Evolutionary conservation across 2,329 filamentous ascomycete species (phyloP).

Genomic region (Diaporthe australafricana): DNA sequence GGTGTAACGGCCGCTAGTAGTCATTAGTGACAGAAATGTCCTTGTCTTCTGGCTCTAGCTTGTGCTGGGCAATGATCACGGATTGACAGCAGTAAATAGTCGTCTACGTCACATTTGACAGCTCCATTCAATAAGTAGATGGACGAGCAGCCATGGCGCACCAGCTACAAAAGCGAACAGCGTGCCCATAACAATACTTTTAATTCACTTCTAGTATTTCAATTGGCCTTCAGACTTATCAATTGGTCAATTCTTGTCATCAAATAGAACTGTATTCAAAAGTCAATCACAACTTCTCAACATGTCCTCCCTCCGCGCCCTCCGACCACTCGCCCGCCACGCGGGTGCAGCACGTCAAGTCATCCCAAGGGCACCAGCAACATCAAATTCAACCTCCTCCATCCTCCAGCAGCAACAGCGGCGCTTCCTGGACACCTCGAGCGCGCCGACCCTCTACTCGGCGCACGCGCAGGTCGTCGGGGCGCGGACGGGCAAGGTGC

Average conservation of each 20-base stretch:
- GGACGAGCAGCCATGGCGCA: background rate
- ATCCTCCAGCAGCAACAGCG: conserved; percentile 36
- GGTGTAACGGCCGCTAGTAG: background rate
- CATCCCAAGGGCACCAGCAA: background rate
- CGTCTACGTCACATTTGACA: conserved; percentile 26
- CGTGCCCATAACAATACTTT: background rate
- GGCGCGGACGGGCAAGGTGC: conserved; percentile 47
- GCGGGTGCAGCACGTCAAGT: background rate
- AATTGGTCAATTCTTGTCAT: background rate
- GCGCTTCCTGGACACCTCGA: conserved; percentile 52
- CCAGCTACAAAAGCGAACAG: background rate
- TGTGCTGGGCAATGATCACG: background rate
- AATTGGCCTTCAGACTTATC: background rate
- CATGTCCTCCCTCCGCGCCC: conserved; percentile 22
- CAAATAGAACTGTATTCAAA: background rate
- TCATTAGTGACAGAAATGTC: background rate
- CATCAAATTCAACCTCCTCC: background rate
- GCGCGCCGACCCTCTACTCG: conserved; percentile 52
- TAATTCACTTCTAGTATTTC: background rate
- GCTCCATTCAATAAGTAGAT: background rate
- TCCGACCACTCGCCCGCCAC: conserved; percentile 7
- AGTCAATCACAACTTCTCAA: background rate
- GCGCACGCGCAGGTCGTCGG: conserved; percentile 52
- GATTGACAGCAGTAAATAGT: background rate
- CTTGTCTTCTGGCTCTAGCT: background rate